Conservation (phyloP, 176 grass and related monocot genomes). For the Pharus latifolius region DNA sequence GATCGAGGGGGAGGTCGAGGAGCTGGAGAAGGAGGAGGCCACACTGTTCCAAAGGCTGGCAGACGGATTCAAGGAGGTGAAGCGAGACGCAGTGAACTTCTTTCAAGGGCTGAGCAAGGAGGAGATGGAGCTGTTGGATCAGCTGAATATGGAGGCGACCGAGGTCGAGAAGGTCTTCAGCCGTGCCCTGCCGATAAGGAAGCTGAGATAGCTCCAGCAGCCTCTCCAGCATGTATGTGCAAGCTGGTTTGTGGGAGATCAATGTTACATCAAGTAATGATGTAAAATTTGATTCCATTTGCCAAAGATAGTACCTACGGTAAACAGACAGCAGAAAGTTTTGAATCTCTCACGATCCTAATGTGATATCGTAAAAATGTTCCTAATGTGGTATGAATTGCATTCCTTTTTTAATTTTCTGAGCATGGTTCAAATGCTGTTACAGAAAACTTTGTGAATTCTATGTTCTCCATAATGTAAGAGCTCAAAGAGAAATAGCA, state of each 20-base stretch:
- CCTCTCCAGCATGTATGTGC: neutral
- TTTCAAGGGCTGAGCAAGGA: slow-evolving; percentile 71
- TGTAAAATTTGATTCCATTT: slow-evolving; percentile 8
- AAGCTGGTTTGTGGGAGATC: neutral
- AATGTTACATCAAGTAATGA: neutral
- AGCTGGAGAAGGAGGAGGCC: slow-evolving; percentile 64
- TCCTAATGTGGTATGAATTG: neutral
- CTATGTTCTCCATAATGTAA: too few relatives aligned
- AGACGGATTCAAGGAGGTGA: slow-evolving; percentile 56
- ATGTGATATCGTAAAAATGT: neutral
- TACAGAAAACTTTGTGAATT: neutral
- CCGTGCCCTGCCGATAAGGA: slow-evolving; percentile 68
- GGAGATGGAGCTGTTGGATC: slow-evolving; percentile 85
- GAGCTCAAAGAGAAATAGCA: neutral
- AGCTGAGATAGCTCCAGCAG: slow-evolving; percentile 51
- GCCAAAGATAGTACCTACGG: slow-evolving; percentile 6
- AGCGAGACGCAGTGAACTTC: slow-evolving; percentile 59
- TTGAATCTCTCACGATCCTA: neutral
- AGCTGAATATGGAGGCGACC: slow-evolving; percentile 75
- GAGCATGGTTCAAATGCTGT: neutral
- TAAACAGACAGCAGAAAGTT: slow-evolving; percentile 7
- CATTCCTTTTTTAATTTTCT: neutral
- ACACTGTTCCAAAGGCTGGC: slow-evolving; percentile 51
- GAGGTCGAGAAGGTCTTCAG: slow-evolving; percentile 78
- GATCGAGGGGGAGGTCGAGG: slow-evolving; percentile 62